Base-by-base conservation (phyloP, 2,329 filamentous ascomycete genomes). In the Fusarium albidum region DNA sequence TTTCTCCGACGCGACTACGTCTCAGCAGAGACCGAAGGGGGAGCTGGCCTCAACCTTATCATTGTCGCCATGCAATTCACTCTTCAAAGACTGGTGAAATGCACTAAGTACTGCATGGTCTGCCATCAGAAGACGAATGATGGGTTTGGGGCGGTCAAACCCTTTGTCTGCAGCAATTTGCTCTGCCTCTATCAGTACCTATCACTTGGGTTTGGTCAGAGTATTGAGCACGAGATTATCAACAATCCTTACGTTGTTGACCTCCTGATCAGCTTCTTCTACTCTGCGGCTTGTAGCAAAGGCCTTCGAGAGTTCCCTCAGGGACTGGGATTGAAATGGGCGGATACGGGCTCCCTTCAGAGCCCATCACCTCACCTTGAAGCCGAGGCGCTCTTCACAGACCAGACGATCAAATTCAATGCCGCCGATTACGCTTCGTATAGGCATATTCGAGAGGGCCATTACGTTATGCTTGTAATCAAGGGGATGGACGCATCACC, bases 161-260 rank as follows among this genome's bases (percentile, higher is more conserved):
- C 90, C 3, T 91, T 89, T 55, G 91, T 96, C 37, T 97, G 93
- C 73, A 83, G 84, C 17, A 82, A 84, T 11, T 78, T 81, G 2
- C 78, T 97, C 4, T 97, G 93, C 66, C 77, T 96, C 5, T 96
- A 90, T 66, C 93, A 97, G 68, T 96, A 95, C 74, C 90, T 96
- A 80, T 81, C 84, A 13, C 78, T 96, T n/a, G 92, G 91, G 0
- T 88, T 96, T 66, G 93, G 92, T 0, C 89, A 91, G 2, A 92
- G 86, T 64, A 85, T 96, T 49, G 92, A 97, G 69, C 86, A 93
- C 68, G 92, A 96, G 67, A 89, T 97, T 17, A 68, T 89, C 21
- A 83, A 84, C 11, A 90, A 93, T 68, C 91, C 92, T 2, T 85
- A 87, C 49, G 91, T 96, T 1, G 90, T 96, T 11, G 93, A 97